Base-by-base conservation (phyloP, 2,329 filamentous ascomycete genomes). In the Colletotrichum musae region DNA sequence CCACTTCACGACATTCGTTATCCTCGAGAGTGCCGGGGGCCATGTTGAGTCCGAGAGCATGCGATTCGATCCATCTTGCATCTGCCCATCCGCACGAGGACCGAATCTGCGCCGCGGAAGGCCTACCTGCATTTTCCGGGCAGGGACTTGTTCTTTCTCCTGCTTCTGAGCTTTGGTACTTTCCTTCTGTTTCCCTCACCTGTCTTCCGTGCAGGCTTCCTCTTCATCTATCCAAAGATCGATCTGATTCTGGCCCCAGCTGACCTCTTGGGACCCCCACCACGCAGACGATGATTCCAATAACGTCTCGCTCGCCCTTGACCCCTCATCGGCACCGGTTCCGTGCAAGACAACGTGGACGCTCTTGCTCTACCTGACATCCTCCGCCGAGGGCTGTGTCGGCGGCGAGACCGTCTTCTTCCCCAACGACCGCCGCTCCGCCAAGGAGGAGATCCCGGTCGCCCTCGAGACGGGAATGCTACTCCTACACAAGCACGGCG, bases 321-420 rank as follows among this genome's bases (percentile, higher is more conserved):
- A 28, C 79, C 77, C 32, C 76, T 78, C 39, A 84, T 2, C 81
- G 85, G 36, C 75, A 73, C 12, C 48, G 15, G 48, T 60, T 26
- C 56, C 71, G 12, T 91, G 87, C 21, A 91, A 87, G 75, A 98
- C 95, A 5, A 98, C 94, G 0, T 98, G 95, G 94, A 98, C 95
- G 0, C 84, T 97, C 5, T 86, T 98, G 0, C 87, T 98, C 43
- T 98, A 98, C 77, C 86, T 98, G 63, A 96, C 93, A 1, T 85
- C 89, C 2, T 82, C 87, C 1, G 58, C 53, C 24, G 71, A 70
- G 47, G 93, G 92, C 4, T 97, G 94, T 74, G 79, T 88, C 24
- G 95, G 95, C 24, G 95, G 95, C 39, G 94, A 97, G 80, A 98
- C 95, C 0, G 93, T 96, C 39, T 98, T 98, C 80, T 97, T 97